Evolutionary conservation across 192 early-diverging fungal genomes (phyloP), one percentile per base, ranked within the genome.

Genomic region (Mortierella alpina): DNA sequence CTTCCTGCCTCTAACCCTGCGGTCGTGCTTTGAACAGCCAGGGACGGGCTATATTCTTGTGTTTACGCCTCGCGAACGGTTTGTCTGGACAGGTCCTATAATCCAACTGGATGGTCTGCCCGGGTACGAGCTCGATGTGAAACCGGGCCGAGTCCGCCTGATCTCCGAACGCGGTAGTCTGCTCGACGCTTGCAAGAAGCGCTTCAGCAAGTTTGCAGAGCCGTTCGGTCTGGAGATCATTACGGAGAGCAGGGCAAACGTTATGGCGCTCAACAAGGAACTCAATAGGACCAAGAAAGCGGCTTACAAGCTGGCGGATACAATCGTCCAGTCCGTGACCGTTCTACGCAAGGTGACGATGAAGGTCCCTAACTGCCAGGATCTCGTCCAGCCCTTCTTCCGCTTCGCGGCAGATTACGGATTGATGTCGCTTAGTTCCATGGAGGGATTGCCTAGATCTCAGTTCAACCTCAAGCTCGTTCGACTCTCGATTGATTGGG

Each of bases 401-500:
- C 86, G 84, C 57, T 93, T 93, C 84, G 91, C 90, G 0, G 86
- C 86, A 22, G 92, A 91, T 71, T 93, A 94, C 54, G 91, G 92
- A 14, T 81, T 87, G 54, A 88, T 89, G 18, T 78, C 74, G 6
- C 65, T 85, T 7, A 70, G 71, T 58, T 67, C 72, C 18, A 79
- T 85, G 80, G 80, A 82, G 39, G 75, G 82, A 5, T 48, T 73
- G 13, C 86, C 86, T 0, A 86, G 92, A 52, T 76, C 86, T 1
- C 87, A 88, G 31, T 82, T 93, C 59, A 90, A 93, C 49, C 54
- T 92, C 57, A 90, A 90, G 31, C 79, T 96, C 45, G 75, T 93
- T 18, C 86, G 87, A 5, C 86, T 96, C 61, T 87, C 92, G 13
- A 93, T 94, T n/a, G 91, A 94, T 53, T 96, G 95, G 95, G 90